Evolutionary conservation across 768 basidiomycete genomes (phyloP), one percentile per base, ranked within the genome.

Genomic region (Pisolithus marmoratus): DNA sequence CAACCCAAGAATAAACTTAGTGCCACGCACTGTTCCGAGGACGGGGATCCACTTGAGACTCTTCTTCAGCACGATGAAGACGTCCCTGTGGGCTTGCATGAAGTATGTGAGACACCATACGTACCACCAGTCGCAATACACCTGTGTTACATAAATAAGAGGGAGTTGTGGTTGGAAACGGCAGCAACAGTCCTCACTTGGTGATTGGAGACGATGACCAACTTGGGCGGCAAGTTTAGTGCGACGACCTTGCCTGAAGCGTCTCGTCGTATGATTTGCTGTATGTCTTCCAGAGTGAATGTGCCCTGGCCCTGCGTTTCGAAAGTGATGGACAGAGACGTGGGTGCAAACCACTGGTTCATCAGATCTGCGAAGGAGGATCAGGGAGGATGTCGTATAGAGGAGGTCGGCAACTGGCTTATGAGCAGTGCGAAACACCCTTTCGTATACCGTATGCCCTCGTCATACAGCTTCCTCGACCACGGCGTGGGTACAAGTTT

Each of bases 31-130:
- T 85, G 90, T 92, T 14, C 95, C 95, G 24, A 94, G 66, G 44
- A 99, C 65, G 17, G 95, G 95, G 3, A 95, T 65, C 77, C 82
- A 85, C 60, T 88, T 88, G 53, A 98, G 74, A 59, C 85, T 88
- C 65, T 87, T 90, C 78, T 98, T 99, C 52, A 98, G 73, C 17
- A 95, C 85, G 62, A 99, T 99, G 66, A 83, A 86, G 31, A 98
- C 78, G 55, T 90, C 80, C 54, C 76, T 76, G 64, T 87, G 82
- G 1, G 83, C 79, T 38, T 73, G 73, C 58, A 82, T 77, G 61
- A 85, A 87, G 63, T 91, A 90, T 11, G 82, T 77, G 42, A 93
- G 68, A 56, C 84, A 85, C 87, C 90, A 97, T 36, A 86, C 80
- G 62, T 94, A 95, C 85, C 85, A 85, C 87, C 88, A 89, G 68